Base-by-base conservation (phyloP, 306 rosid genomes). In the Adenanthera pavonina region DNA sequence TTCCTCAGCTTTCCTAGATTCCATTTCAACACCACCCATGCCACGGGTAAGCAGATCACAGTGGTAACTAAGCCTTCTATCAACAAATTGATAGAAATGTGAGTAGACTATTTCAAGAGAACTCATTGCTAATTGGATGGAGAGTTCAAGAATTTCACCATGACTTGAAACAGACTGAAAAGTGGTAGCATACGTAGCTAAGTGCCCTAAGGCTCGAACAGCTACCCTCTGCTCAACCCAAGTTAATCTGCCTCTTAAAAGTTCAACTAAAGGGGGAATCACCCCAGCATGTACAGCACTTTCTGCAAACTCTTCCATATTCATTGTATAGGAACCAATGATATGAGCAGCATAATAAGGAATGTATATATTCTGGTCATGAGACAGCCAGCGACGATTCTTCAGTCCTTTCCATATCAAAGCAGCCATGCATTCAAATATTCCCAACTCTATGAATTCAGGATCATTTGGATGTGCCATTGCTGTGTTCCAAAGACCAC, bases 221-320 rank as follows among this genome's bases (percentile, higher is more conserved):
- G 99, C 98, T 51, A 96, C 99, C 85, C 99, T 92, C 85, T 96
- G 99, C 87, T 96, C 99, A 74, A 96, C 99, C 99, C 99, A 96
- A 35, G 98, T 96, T 82, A 96, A 78, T 72, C 97, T 92, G 69
- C 99, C 99, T 57, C 99, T 86, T 65, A 96, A 75, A 87, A 96
- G 99, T 84, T 96, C 99, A 43, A 96, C 97, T 44, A 96, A 83
- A 30, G 99, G 97, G 70, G 97, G 89, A 84, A 96, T 89, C 16
- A 96, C 97, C 76, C 97, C 97, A 16, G 92, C 97, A 82, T 93
- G 97, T 43, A 93, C 92, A 35, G 99, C 79, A 83, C 82, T 92
- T 49, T 88, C 98, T 3, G 98, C 97, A 88, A 96, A 93, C 80
- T 96, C 99, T 71, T 96, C 98, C 97, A 96, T 92, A 89, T 94